Evolutionary conservation across 2,329 filamentous ascomycete genomes (phyloP), one percentile per base, ranked within the genome.

Genomic region (Lasiodiplodia hormozganensis): DNA sequence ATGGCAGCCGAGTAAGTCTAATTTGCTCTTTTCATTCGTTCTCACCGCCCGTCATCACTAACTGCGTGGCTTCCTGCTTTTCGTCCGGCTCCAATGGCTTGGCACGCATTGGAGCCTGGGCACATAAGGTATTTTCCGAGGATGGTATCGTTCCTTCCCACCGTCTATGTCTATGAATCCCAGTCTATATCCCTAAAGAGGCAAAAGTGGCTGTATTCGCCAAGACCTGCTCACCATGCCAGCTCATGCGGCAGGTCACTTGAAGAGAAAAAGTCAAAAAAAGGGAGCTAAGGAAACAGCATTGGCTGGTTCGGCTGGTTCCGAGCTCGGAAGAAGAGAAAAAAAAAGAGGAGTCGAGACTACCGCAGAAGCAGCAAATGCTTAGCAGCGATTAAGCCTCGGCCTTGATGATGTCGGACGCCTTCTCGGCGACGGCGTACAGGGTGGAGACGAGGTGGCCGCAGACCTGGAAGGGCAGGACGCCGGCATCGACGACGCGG

Each of bases 331-430:
- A 47, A 47, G 43, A 47, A 47, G 14, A 14, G 23, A 31, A 34
- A 23, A 23, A 23, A 16, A 25, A 18, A 4, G 3, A 54, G 34
- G 10, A 54, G 31, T 34, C 31, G 31, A 34, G 38, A 25, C 5
- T 34, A 10, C 8, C 7, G 31, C 31, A 34, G 31, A 40, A 25
- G 18, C 25, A 11, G 31, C 6, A 56, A 56, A 56, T 6, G 23
- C 23, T 53, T 31, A 12, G 6, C 23, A 6, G 5, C 52, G 28
- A 8, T 28, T 25, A 68, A 64, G 67, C 67, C 23, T 54, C 67
- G 16, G 54, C 71, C 66, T 78, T 78, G 56, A 78, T 78, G 6
- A 77, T 56, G 69, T 78, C 76, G 1, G 76, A 73, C 2, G 74
- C 72, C 70, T 74, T 67, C 66, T 68, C 65, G 21, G 57, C 69